These are phyloP conservation scores for Colletotrichum shisoi DNA, from an alignment of 2,329 filamentous ascomycete species.

Conservation along the genomic window DNA sequence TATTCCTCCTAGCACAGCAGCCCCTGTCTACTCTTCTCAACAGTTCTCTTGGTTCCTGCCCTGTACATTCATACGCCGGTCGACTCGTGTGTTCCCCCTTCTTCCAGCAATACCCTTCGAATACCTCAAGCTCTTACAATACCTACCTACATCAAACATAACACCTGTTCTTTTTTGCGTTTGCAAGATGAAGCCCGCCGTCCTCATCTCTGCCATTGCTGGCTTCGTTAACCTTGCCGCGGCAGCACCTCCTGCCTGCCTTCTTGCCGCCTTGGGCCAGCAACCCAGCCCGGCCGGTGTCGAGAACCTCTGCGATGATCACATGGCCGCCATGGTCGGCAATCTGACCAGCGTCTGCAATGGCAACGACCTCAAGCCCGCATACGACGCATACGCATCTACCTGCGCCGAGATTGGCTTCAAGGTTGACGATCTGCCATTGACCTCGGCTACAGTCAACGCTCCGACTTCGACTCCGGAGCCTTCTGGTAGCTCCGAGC, in stretches of 20 bases:
- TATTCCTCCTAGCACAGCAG: background rate
- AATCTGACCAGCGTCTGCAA: constrained; percentile 36
- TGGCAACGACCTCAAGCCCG: constrained; percentile 12
- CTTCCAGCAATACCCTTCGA: background rate
- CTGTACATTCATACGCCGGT: background rate
- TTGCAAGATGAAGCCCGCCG: constrained; percentile 10
- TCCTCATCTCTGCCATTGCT: constrained; percentile 28
- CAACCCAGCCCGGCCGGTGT: constrained; percentile 33
- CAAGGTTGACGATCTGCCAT: constrained; percentile 20
- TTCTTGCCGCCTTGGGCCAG: constrained; percentile 36
- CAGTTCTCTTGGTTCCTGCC: background rate
- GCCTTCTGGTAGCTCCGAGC: background rate
- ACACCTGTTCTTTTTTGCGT: background rate
- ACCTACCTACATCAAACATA: background rate
- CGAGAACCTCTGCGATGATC: constrained; percentile 32
- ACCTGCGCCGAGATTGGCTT: constrained; percentile 30
- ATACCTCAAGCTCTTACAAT: background rate
- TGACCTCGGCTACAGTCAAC: background rate
- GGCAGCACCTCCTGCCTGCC: constrained; percentile 38
- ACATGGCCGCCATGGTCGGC: constrained; percentile 36
- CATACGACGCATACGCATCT: constrained; percentile 33
- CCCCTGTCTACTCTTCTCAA: background rate
- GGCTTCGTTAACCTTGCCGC: constrained; percentile 29
- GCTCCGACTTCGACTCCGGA: background rate
- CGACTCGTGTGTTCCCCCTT: background rate